phyloP scores from a whole-genome alignment of 768 basidiomycete genomes.

The Tricholoma bakamatsutake region DNA sequence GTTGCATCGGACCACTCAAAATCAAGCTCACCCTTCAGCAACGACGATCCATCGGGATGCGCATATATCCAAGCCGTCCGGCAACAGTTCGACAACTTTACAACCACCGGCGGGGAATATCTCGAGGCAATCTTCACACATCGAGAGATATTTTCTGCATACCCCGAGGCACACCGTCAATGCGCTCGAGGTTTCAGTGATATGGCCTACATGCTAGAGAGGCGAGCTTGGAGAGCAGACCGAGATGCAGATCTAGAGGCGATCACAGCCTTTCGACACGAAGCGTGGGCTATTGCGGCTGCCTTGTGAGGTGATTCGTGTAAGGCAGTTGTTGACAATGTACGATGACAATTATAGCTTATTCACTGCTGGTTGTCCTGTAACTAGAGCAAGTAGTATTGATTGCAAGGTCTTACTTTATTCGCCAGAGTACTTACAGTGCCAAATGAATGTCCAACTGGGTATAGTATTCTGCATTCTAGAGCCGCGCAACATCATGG shows the following conservation, averaged over 20 bases:
- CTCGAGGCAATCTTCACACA: slow-evolving; percentile 76
- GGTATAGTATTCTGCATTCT: neutral
- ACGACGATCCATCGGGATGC: slow-evolving; percentile 43
- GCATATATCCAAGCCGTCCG: slow-evolving; percentile 57
- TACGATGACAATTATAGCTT: neutral
- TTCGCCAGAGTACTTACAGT: neutral
- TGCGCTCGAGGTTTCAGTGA: slow-evolving; percentile 64
- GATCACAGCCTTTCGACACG: slow-evolving; percentile 60
- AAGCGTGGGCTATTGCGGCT: slow-evolving; percentile 55
- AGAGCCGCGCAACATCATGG: neutral
- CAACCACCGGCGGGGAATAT: slow-evolving; percentile 67
- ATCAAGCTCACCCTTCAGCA: slow-evolving; percentile 34
- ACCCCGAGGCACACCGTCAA: slow-evolving; percentile 54
- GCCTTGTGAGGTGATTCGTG: slow-evolving; percentile 21
- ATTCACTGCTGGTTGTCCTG: neutral
- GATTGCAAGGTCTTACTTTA: neutral
- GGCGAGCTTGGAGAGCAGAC: slow-evolving; percentile 63
- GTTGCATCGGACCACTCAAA: slow-evolving; percentile 36
- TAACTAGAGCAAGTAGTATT: neutral
- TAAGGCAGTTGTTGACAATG: neutral
- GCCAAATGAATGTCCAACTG: neutral
- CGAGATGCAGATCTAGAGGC: slow-evolving; percentile 68
- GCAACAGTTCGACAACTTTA: slow-evolving; percentile 45
- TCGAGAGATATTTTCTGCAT: slow-evolving; percentile 60
- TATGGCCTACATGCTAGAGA: slow-evolving; percentile 58